A percentile compares a stretch with the other conserved stretches of the same genome.
phyloP scores from a whole-genome alignment of 805 yeast species.

The Cyberlindnera amylophila region DNA sequence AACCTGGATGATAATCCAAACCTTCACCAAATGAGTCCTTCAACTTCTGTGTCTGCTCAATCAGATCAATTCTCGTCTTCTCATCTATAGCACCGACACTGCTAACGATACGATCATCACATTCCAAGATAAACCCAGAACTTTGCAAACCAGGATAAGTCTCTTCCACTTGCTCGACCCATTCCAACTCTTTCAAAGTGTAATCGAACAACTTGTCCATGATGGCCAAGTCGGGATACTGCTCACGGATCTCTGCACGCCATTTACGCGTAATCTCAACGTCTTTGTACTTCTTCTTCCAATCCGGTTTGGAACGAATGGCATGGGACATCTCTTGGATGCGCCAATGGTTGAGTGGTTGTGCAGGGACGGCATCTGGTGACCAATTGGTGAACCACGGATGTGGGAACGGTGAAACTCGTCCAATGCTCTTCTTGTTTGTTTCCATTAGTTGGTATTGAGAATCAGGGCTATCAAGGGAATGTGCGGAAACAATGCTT shows the following conservation, averaged over 20 bases:
- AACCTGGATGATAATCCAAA: slow-evolving; percentile 12
- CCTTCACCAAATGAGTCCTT: slow-evolving; percentile 5
- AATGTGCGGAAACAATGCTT: too few species aligned
- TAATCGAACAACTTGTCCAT: slow-evolving; percentile 5
- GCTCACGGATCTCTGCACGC: slow-evolving; percentile 3
- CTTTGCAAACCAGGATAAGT: background rate
- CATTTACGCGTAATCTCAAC: slow-evolving; percentile 1
- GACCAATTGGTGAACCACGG: slow-evolving; percentile 6
- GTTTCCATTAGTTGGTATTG: too few species aligned
- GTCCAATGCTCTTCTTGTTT: background rate
- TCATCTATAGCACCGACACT: slow-evolving; percentile 2
- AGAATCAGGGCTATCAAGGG: too few species aligned
- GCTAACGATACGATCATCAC: slow-evolving; percentile 3
- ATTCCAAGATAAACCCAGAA: slow-evolving; percentile 3
- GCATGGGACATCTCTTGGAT: slow-evolving; percentile 7
- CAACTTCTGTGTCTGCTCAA: slow-evolving; percentile 2
- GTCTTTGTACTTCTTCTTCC: slow-evolving; percentile 11
- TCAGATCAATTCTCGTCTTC: background rate
- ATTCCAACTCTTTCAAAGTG: slow-evolving; percentile 7
- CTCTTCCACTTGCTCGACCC: slow-evolving; percentile 9
- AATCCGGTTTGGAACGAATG: slow-evolving; percentile 7
- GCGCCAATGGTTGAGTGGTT: slow-evolving; percentile 7
- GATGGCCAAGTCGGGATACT: slow-evolving; percentile 1
- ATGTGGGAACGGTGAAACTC: slow-evolving; percentile 5
- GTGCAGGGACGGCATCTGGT: background rate